Conservation (phyloP, 1,284 basidiomycete genomes). For the Pseudozyma sp. region DNA sequence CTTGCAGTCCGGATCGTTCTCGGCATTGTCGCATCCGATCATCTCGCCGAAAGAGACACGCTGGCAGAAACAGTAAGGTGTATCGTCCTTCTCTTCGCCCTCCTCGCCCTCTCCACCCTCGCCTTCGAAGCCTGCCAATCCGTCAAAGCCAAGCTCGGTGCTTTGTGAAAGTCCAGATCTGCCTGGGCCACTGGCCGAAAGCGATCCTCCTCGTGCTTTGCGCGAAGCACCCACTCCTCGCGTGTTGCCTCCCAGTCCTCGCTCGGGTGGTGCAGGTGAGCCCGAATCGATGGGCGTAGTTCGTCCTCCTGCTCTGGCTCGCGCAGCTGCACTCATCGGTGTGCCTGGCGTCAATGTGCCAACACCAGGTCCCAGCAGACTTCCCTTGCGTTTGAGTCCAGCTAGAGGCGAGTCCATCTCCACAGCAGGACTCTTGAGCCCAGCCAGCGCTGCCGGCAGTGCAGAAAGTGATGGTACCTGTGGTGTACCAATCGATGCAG, state of each 20-base stretch:
- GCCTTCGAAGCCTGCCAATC: slow-evolving; percentile 39
- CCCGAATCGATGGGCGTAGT: slow-evolving; percentile 48
- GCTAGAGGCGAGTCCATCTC: slow-evolving; percentile 44
- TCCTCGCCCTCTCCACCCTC: slow-evolving; percentile 54
- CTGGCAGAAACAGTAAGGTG: slow-evolving; percentile 68
- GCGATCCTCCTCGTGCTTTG: slow-evolving; percentile 40
- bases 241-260: slow-evolving; percentile 32
- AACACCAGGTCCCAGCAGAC: slow-evolving; percentile 27
- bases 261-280: slow-evolving; percentile 42
- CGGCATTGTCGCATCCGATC: slow-evolving; percentile 61
- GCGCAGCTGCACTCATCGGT: slow-evolving; percentile 36
- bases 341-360: slow-evolving; percentile 37
- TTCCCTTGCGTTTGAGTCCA: slow-evolving; percentile 42
- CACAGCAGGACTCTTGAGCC: slow-evolving; percentile 49
- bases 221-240: slow-evolving; percentile 34
- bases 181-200: slow-evolving; percentile 32
- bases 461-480: slow-evolving; percentile 40
- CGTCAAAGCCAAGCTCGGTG: slow-evolving; percentile 29
- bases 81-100: slow-evolving; percentile 61
- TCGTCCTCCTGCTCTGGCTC: slow-evolving; percentile 41
- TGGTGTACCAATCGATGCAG: slow-evolving; percentile 40
- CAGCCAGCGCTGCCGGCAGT: slow-evolving; percentile 38
- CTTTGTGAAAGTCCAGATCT: slow-evolving; percentile 43
- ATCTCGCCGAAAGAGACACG: slow-evolving; percentile 67
- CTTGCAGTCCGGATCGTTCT: slow-evolving; percentile 62